phyloP scores from a whole-genome alignment of 805 yeast species.

The Danielia oregonensis region DNA sequence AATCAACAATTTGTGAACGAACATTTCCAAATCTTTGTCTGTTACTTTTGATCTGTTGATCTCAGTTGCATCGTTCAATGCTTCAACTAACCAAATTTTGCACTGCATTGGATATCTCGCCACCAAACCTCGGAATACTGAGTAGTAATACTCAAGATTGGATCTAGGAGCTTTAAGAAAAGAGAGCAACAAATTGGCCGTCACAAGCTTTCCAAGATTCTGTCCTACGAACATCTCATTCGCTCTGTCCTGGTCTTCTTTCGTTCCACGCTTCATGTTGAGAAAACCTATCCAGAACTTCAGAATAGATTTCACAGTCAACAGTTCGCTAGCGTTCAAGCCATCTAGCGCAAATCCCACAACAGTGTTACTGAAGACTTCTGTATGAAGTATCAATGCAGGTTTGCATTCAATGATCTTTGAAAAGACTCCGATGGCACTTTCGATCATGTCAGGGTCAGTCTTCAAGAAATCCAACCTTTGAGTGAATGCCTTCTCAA shows the following conservation, averaged over 20 bases:
- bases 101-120: slow-evolving; percentile 47
- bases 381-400: slow-evolving; percentile 36
- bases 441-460: slow-evolving; percentile 61
- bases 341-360: slow-evolving; percentile 32
- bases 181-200: slow-evolving; percentile 24
- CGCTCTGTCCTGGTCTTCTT: slow-evolving; percentile 35
- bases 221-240: slow-evolving; percentile 15
- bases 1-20: slow-evolving; percentile 52
- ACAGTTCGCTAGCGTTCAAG: slow-evolving; percentile 48
- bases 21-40: slow-evolving; percentile 33
- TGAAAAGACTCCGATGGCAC: slow-evolving; percentile 48
- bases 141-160: slow-evolving; percentile 54
- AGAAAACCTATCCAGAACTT: slow-evolving; percentile 54
- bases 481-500: slow-evolving; percentile 35
- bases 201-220: slow-evolving; percentile 22
- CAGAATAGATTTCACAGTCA: slow-evolving; percentile 49
- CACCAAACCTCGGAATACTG: slow-evolving; percentile 44
- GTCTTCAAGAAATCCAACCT: slow-evolving; percentile 31
- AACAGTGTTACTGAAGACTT: slow-evolving; percentile 20
- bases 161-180: slow-evolving; percentile 53
- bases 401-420: slow-evolving; percentile 50
- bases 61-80: slow-evolving; percentile 3
- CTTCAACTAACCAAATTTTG: slow-evolving; percentile 21
- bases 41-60: slow-evolving; percentile 11
- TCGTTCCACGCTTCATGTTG: slow-evolving; percentile 43